A percentile compares a stretch with the other conserved stretches of the same genome.
Conservation (phyloP, 176 grass and related monocot genomes). For the Cocos nucifera region DNA sequence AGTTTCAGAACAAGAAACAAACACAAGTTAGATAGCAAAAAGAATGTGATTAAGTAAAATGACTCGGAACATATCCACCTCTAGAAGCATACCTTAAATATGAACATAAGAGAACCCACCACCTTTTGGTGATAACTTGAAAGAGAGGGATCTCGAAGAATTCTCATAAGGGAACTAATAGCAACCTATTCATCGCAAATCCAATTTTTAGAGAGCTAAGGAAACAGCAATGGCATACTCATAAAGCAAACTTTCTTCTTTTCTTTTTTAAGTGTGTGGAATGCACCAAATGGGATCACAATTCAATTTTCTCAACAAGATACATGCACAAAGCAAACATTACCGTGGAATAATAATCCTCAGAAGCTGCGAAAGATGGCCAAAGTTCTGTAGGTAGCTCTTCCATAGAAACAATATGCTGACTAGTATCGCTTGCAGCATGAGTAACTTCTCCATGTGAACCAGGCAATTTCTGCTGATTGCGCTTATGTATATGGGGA, state of each 20-base stretch:
- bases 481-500: constrained; percentile 87
- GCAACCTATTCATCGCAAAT: constrained; percentile 58
- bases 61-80: not conserved
- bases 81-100: constrained; percentile 75
- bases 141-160: constrained; percentile 94
- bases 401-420: constrained; percentile 98
- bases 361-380: constrained; percentile 90
- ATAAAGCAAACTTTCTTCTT: no score
- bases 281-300: no score
- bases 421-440: constrained; percentile 60
- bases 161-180: constrained; percentile 90
- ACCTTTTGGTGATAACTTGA: constrained; percentile 99
- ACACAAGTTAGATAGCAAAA: not conserved
- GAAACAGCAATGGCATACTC: not conserved
- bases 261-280: no score
- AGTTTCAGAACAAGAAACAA: constrained; percentile 10
- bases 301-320: not conserved
- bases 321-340: constrained; percentile 25
- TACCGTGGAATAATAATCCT: constrained; percentile 99
- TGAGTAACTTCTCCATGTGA: constrained; percentile 59
- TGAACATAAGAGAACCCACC: constrained; percentile 81
- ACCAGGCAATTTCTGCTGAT: constrained; percentile 80
- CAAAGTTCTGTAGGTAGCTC: constrained; percentile 84
- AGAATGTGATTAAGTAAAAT: constrained; percentile 3
- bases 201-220: constrained; percentile 15